Conservation (phyloP, 495 filamentous ascomycete genomes). For the Parmelia sp. region DNA sequence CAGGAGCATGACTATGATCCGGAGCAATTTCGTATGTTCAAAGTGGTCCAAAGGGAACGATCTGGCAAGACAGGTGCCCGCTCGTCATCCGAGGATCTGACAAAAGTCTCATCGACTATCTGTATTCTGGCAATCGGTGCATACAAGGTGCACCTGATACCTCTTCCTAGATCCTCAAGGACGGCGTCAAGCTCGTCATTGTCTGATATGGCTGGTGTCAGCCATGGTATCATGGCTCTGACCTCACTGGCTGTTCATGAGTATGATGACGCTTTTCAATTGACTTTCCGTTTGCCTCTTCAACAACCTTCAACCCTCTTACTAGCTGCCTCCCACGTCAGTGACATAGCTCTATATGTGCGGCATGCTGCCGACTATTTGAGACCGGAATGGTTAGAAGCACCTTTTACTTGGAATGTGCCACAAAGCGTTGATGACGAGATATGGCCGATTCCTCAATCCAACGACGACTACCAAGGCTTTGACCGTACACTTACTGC, state of each 20-base stretch:
- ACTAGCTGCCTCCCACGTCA: constrained; percentile 71
- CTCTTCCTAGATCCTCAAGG: constrained; percentile 56
- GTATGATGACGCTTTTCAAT: constrained; percentile 76
- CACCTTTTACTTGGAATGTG: constrained; percentile 58
- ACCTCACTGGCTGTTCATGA: constrained; percentile 59
- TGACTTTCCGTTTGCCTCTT: constrained; percentile 74
- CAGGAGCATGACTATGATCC: constrained; percentile 64
- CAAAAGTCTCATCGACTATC: constrained; percentile 62
- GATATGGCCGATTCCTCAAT: constrained; percentile 53
- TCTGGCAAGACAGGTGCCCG: constrained; percentile 49
- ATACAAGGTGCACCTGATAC: constrained; percentile 75
- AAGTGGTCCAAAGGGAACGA: constrained; percentile 63
- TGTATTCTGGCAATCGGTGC: constrained; percentile 84
- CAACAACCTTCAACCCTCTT: constrained; percentile 56
- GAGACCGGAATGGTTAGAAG: constrained; percentile 74
- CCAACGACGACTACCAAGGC: constrained; percentile 69
- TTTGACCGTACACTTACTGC: constrained; percentile 80
- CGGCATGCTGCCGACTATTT: constrained; percentile 69
- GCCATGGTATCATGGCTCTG: constrained; percentile 71
- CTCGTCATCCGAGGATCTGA: constrained; percentile 70
- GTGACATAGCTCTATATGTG: constrained; percentile 68
- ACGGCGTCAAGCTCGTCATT: constrained; percentile 51
- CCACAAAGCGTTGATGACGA: constrained; percentile 58
- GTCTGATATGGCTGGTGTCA: constrained; percentile 42
- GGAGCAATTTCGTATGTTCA: constrained; percentile 68